Evolutionary conservation across 495 filamentous ascomycete genomes (phyloP).

Genomic region (Lasiosphaeris hirsuta): DNA sequence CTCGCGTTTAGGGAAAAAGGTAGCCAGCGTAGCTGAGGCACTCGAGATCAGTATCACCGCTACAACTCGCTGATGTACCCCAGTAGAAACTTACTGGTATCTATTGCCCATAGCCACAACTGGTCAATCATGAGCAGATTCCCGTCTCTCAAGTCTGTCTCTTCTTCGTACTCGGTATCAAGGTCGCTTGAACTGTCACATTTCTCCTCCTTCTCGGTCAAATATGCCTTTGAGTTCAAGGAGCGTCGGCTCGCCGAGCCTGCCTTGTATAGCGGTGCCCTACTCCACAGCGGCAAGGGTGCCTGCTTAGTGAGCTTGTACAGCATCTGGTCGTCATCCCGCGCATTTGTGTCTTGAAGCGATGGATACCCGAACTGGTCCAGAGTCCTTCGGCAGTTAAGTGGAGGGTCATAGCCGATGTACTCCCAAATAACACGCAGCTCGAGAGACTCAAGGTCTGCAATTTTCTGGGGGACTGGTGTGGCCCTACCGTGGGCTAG

Average conservation of each 20-base stretch:
- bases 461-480: constrained; percentile 54
- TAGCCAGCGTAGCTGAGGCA: constrained; percentile 51
- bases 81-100: constrained; percentile 42
- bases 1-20: constrained; percentile 56
- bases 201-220: background rate
- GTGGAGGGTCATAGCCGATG: constrained; percentile 59
- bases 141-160: constrained; percentile 48
- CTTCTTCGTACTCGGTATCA: constrained; percentile 29
- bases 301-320: constrained; percentile 61
- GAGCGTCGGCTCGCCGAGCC: background rate
- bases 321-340: constrained; percentile 68
- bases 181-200: constrained; percentile 10
- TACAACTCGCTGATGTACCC: background rate
- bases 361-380: constrained; percentile 67
- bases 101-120: constrained; percentile 65
- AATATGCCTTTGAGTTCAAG: background rate
- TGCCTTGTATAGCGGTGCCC: background rate
- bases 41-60: background rate
- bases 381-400: constrained; percentile 61
- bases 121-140: constrained; percentile 70
- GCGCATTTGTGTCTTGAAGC: constrained; percentile 56
- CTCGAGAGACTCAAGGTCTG: constrained; percentile 51
- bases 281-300: background rate
- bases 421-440: constrained; percentile 63
- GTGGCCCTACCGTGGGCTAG: constrained; percentile 54